phyloP scores from a whole-genome alignment of 805 yeast species.

The Candida pseudoglaebosa region DNA sequence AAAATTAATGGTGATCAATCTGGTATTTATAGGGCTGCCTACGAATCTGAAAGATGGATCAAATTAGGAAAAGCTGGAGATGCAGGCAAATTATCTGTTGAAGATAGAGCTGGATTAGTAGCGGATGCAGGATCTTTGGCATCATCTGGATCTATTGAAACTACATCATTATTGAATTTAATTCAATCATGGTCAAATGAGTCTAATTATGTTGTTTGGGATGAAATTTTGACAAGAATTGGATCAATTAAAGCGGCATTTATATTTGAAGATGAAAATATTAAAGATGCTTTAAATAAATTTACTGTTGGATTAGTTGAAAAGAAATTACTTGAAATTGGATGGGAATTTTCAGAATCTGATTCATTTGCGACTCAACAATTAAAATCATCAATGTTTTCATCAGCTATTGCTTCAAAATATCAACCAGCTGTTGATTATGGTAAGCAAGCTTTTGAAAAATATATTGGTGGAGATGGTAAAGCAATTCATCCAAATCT shows the following conservation, averaged over 20 bases:
- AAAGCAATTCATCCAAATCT: slow-evolving; percentile 72
- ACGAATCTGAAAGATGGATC: slow-evolving; percentile 63
- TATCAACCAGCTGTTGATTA: slow-evolving; percentile 45
- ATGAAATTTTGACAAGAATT: slow-evolving; percentile 49
- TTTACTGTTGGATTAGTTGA: slow-evolving; percentile 55
- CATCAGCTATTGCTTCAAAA: slow-evolving; percentile 53
- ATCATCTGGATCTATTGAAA: slow-evolving; percentile 63
- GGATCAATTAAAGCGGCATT: slow-evolving; percentile 49
- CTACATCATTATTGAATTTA: slow-evolving; percentile 57
- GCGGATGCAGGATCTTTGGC: slow-evolving; percentile 77
- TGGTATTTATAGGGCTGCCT: slow-evolving; percentile 73
- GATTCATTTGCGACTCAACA: slow-evolving; percentile 62
- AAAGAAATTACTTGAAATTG: slow-evolving; percentile 51
- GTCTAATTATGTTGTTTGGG: slow-evolving; percentile 65
- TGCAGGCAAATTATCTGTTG: slow-evolving; percentile 58
- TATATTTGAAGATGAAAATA: slow-evolving; percentile 48
- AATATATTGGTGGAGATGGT: slow-evolving; percentile 58
- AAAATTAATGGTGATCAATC: slow-evolving; percentile 71
- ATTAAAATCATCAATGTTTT: slow-evolving; percentile 61
- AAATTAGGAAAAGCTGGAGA: slow-evolving; percentile 62
- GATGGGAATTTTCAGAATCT: slow-evolving; percentile 56
- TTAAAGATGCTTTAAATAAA: slow-evolving; percentile 44
- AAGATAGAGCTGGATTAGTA: slow-evolving; percentile 74
- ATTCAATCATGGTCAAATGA: slow-evolving; percentile 59
- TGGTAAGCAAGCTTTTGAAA: slow-evolving; percentile 47